A percentile compares a stretch with the other conserved stretches of the same genome.
phyloP scores from a whole-genome alignment of 2,329 filamentous ascomycete genomes.

The Endocalyx cinctus region DNA sequence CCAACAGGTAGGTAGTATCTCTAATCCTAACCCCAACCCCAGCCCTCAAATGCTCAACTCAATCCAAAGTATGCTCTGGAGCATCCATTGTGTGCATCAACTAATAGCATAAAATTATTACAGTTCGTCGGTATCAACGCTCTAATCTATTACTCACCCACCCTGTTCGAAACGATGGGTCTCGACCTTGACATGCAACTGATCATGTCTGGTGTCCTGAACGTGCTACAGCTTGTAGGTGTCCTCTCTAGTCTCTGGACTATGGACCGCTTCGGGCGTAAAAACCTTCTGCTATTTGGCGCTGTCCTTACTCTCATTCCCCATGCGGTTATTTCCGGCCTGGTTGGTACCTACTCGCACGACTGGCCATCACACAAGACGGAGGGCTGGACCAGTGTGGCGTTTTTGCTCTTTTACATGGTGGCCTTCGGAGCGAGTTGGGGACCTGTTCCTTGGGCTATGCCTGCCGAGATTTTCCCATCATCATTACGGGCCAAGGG shows the following conservation, averaged over 20 bases:
- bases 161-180: constrained; percentile 42
- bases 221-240: constrained; percentile 40
- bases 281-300: constrained; percentile 40
- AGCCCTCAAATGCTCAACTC: too few species aligned
- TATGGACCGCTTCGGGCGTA: constrained; percentile 43
- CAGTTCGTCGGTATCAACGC: constrained; percentile 45
- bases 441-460: constrained; percentile 46
- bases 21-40: background rate
- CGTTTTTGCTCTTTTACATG: constrained; percentile 55
- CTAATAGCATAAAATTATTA: background rate
- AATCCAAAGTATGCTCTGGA: too few species aligned
- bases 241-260: constrained; percentile 42
- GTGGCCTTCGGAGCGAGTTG: constrained; percentile 55
- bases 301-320: constrained; percentile 40
- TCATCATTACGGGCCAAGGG: constrained; percentile 59
- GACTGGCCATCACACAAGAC: constrained; percentile 46
- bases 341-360: constrained; percentile 48
- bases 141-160: constrained; percentile 43
- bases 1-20: constrained; percentile 33
- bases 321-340: constrained; percentile 46
- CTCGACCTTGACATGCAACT: constrained; percentile 38
- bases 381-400: constrained; percentile 34
- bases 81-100: too few species aligned
- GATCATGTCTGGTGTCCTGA: constrained; percentile 42
- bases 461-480: constrained; percentile 57